Percentiles rank a stretch among this genome's conserved stretches.
Evolutionary conservation across 352 stramenopile species (phyloP).

Genomic region (Ophiocytium majus): DNA sequence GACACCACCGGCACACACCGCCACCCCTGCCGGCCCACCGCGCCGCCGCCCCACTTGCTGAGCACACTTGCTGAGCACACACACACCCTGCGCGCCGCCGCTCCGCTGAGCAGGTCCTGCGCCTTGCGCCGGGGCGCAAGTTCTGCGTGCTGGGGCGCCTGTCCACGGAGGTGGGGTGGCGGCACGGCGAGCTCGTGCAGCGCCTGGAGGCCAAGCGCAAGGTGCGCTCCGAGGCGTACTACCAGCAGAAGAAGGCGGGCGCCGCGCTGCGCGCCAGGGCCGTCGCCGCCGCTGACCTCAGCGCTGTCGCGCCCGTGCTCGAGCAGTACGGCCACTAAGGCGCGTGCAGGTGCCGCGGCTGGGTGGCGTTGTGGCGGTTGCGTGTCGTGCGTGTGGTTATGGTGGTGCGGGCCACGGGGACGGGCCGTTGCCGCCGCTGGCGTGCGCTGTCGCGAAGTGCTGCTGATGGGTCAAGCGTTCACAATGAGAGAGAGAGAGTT

Average conservation of each 20-base stretch:
- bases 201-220: constrained; percentile 83
- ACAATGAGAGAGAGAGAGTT: no score
- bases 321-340: constrained; percentile 51
- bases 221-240: constrained; percentile 92
- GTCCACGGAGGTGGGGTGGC: constrained; percentile 91
- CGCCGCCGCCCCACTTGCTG: no score
- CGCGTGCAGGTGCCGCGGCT: neutral
- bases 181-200: constrained; percentile 89
- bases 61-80: no score
- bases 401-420: no score
- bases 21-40: no score
- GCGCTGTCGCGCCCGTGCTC: constrained; percentile 44
- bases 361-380: no score
- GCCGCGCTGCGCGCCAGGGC: constrained; percentile 61
- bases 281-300: constrained; percentile 40
- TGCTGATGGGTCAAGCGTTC: no score
- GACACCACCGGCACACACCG: no score
- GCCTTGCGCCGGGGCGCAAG: constrained; percentile 86
- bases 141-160: constrained; percentile 93
- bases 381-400: no score
- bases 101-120: constrained; percentile 75
- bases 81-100: no score
- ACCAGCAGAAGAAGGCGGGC: constrained; percentile 95
- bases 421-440: no score
- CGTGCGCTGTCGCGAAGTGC: no score